These are phyloP conservation scores for Tuber brumale DNA, from an alignment of 495 filamentous ascomycete species.

Conservation along the genomic window DNA sequence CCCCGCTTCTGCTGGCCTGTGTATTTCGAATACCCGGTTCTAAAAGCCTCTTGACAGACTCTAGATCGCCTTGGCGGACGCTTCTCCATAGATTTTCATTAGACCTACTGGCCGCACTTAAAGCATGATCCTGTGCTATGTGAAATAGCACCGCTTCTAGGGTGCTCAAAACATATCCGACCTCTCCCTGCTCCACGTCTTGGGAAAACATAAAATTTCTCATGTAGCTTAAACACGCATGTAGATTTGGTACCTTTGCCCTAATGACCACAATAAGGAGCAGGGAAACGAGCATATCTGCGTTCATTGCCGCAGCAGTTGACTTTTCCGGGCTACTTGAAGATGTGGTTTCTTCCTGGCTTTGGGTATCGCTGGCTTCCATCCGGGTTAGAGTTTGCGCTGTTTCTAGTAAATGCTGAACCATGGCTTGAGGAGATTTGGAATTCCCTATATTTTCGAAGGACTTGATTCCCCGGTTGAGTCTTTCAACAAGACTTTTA, in stretches of 20 bases:
- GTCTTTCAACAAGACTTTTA: conserved; percentile 43
- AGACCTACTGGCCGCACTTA: conserved; percentile 74
- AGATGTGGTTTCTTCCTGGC: conserved; percentile 13
- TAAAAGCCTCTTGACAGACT: conserved; percentile 69
- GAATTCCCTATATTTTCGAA: conserved; percentile 81
- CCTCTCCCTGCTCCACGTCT: conserved; percentile 93
- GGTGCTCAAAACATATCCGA: conserved; percentile 94
- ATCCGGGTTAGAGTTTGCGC: conserved; percentile 71
- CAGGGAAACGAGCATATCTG: conserved; percentile 89
- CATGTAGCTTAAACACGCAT: conserved; percentile 85
- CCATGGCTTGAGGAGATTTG: conserved; percentile 89
- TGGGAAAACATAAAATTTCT: conserved; percentile 94
- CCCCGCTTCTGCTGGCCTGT: conserved; percentile 19
- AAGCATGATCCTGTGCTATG: conserved; percentile 67
- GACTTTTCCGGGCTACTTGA: conserved; percentile 54
- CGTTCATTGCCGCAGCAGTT: conserved; percentile 75
- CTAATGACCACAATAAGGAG: conserved; percentile 89
- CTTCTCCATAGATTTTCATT: conserved; percentile 90
- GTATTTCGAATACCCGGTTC: conserved; percentile 51
- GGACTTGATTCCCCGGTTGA: conserved; percentile 74
- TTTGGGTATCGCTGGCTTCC: conserved; percentile 41
- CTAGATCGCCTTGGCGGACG: conserved; percentile 63
- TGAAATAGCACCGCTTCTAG: conserved; percentile 94
- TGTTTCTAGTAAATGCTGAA: conserved; percentile 77
- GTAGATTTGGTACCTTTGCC: conserved; percentile 78